Base-by-base conservation (phyloP, 2,329 filamentous ascomycete genomes). In the Cryphonectria carpinicola region DNA sequence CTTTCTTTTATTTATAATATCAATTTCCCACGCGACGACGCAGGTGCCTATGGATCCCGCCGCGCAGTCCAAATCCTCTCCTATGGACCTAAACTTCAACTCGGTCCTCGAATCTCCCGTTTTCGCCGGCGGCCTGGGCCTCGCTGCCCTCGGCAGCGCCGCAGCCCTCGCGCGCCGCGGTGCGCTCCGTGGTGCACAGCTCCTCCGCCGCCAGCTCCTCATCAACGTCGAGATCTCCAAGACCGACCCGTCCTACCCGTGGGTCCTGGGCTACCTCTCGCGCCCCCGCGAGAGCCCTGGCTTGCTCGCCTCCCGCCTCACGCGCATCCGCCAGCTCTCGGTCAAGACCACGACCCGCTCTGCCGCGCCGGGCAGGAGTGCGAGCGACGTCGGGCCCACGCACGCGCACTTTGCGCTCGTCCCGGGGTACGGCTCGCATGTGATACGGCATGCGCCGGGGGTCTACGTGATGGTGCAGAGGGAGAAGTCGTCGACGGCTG, bases 171-270 rank as follows among this genome's bases (percentile, higher is more conserved):
- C 91, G 41, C 94, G 96, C 73, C 92, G 92, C 78, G 93, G 93
- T 46, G 80, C 92, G 71, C 88, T 95, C 72, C 85, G 90, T 76
- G 90, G 90, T 68, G 90, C 91, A n/a, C 87, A 88, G 60, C 86
- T 97, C 70, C 83, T 97, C 71, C 92, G 93, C 65, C 90, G 92
- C 67, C 93, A 95, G 65, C 89, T 99, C 82, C 90, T 99, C 41
- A 93, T 98, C 76, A 94, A 98, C 77, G 90, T 99, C 77, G 96
- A 99, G 81, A 97, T 99, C 81, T 95, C 93, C 80, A 93, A 94
- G 78, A 93, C 95, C 77, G 96, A 99, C 82, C 90, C 94, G 61
- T 95, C 95, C 1, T 99, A 98, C 79, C 90, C 90, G 56, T 98
- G 95, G 95, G 90, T 99, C 58, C 86, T 99, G 13, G 91, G 95